These are phyloP conservation scores for Vigna trinervia DNA, from an alignment of 306 rosid species.

Conservation along the genomic window DNA sequence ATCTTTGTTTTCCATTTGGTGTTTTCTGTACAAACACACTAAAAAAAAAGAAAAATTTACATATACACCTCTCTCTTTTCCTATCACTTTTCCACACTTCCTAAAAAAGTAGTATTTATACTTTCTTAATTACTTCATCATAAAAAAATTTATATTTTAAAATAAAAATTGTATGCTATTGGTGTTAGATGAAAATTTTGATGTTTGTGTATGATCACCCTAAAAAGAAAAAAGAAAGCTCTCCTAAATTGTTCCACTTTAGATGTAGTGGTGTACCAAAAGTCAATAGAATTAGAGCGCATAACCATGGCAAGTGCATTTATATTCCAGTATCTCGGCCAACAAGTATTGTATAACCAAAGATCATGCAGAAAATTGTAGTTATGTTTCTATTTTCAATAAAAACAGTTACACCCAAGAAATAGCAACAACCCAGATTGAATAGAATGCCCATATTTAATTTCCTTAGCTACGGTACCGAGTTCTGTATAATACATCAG, in stretches of 20 bases:
- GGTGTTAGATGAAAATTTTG: too few species aligned
- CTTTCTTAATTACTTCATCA: too few species aligned
- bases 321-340: neutral
- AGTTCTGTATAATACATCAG: constrained; percentile 38
- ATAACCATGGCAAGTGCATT: neutral
- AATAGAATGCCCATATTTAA: neutral
- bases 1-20: neutral
- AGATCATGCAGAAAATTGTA: neutral
- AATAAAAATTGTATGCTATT: too few species aligned
- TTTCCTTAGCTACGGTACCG: constrained; percentile 21
- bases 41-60: too few species aligned
- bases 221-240: too few species aligned
- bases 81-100: too few species aligned
- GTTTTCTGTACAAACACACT: neutral
- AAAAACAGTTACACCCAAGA: neutral
- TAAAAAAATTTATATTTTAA: too few species aligned
- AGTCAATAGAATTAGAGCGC: neutral
- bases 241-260: too few species aligned
- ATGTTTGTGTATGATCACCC: too few species aligned
- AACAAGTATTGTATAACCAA: neutral
- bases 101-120: too few species aligned
- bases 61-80: too few species aligned
- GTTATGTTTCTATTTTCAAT: neutral
- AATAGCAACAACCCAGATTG: neutral
- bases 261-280: neutral